Evolutionary conservation across 345 rosid genomes (phyloP).

Genomic region (Citrus medica): DNA sequence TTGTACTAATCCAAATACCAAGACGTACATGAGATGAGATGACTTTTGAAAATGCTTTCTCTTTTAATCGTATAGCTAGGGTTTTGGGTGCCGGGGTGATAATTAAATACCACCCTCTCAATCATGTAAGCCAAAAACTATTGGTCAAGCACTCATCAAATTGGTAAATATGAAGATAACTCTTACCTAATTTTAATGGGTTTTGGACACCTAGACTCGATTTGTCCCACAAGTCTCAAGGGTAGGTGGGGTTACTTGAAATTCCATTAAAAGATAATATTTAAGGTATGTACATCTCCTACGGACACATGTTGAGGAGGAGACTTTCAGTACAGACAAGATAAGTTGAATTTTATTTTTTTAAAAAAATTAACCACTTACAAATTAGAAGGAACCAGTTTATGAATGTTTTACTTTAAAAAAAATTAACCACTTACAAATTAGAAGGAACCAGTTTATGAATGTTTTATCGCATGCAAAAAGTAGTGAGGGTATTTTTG

Average conservation of each 20-base stretch:
- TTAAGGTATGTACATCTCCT: background rate
- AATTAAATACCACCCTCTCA: slow-evolving; percentile 9
- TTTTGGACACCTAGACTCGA: slow-evolving; percentile 1
- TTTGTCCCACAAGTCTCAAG: background rate
- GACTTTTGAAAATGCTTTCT: background rate
- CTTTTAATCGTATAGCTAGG: background rate
- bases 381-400: no score
- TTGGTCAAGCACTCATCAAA: background rate
- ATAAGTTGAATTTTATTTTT: background rate
- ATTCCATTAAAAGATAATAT: background rate
- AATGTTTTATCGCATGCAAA: no score
- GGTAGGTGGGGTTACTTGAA: background rate
- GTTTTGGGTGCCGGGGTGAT: slow-evolving; percentile 4
- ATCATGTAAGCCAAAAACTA: background rate
- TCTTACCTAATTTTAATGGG: background rate
- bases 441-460: no score
- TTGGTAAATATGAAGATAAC: background rate
- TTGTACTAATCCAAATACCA: background rate
- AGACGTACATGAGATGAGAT: background rate
- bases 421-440: background rate
- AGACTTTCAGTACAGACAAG: background rate
- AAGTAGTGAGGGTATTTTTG: slow-evolving; percentile 4
- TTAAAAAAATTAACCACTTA: no score
- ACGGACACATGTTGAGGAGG: background rate
- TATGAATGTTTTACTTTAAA: no score